Evolutionary conservation across 2,329 filamentous ascomycete species (phyloP), one percentile per base, ranked within the genome.

Genomic region (Penicillium fuscoglaucum): DNA sequence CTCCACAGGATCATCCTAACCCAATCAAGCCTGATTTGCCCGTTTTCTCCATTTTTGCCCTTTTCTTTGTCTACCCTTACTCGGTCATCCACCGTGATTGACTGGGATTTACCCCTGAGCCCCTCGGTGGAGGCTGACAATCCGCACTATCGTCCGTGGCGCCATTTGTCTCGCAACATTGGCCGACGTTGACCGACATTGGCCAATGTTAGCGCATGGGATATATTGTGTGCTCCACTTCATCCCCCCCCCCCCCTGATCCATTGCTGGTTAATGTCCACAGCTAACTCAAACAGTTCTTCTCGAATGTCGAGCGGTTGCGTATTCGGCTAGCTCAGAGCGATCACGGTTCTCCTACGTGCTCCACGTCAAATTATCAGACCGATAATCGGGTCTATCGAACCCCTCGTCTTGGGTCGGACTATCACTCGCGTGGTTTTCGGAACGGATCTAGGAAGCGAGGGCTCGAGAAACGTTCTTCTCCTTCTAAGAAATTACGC

Each of bases 271-370:
- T 50, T 10, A 47, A 24, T 59, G 53, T 60, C 58, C 62, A 47
- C 51, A 54, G 60, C 64, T 67, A 59, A 66, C 62, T 50, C 60
- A 26, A 53, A 61, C 66, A 76, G 74, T 70, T 72, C 64, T 76
- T 77, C 68, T 76, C 73, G 63, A 77, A 76, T 69, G 63, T 74
- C 48, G 74, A 76, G 66, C 72, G 71, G 33, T 68, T 75, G 58
- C 74, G 70, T 52, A 69, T 72, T 53, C 69, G 72, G 64, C 62
- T 74, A 69, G 71, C 64, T 12, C 68, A 72, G 60, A 65, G 61
- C 63, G 65, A 68, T 70, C 70, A 65, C 59, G 53, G 62, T 55
- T 55, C 46, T 56, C 49, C 59, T 53, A 41, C 53, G 35, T 50
- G 28, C 63, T 63, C 62, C 55, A 61, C 58, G 52, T 48, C 52